These are phyloP conservation scores for Aspergillus ochraceoroseus DNA, from an alignment of 2,329 filamentous ascomycete genomes.

Conservation along the genomic window DNA sequence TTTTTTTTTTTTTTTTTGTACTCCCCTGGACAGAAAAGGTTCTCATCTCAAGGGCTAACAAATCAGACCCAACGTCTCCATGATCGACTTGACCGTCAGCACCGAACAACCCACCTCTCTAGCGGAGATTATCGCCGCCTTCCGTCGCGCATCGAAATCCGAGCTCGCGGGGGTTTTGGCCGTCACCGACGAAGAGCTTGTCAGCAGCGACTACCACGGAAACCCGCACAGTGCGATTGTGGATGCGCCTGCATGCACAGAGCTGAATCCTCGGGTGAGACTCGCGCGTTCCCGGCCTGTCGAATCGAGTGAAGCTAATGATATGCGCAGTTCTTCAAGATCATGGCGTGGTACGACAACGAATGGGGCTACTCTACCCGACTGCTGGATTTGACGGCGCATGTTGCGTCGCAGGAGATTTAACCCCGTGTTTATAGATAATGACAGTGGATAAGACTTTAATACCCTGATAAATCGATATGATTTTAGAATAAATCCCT, in stretches of 20 bases:
- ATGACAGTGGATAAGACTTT: no score
- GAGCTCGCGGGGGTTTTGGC: constrained; percentile 61
- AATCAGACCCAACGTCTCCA: constrained; percentile 73
- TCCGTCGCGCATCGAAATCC: constrained; percentile 41
- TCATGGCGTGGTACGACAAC: constrained; percentile 92
- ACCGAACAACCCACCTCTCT: constrained; percentile 66
- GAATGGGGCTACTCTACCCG: constrained; percentile 95
- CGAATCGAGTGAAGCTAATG: not conserved
- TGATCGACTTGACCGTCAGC: constrained; percentile 84
- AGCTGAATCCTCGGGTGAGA: constrained; percentile 57
- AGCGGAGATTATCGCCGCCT: constrained; percentile 24
- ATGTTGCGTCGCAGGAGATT: constrained; percentile 18
- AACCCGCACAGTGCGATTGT: constrained; percentile 86
- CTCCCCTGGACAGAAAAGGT: no score
- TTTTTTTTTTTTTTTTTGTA: no score
- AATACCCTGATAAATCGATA: no score
- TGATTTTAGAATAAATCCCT: no score
- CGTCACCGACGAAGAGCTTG: constrained; percentile 86
- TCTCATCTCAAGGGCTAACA: not conserved
- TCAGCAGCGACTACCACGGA: constrained; percentile 82
- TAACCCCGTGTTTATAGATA: not conserved
- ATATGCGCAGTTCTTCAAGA: constrained; percentile 73
- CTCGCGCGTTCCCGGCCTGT: not conserved
- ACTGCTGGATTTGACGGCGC: constrained; percentile 61
- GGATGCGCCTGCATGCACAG: constrained; percentile 89